These are phyloP conservation scores for Streptanthus diversifolius DNA, from an alignment of 345 rosid species.

Conservation along the genomic window DNA sequence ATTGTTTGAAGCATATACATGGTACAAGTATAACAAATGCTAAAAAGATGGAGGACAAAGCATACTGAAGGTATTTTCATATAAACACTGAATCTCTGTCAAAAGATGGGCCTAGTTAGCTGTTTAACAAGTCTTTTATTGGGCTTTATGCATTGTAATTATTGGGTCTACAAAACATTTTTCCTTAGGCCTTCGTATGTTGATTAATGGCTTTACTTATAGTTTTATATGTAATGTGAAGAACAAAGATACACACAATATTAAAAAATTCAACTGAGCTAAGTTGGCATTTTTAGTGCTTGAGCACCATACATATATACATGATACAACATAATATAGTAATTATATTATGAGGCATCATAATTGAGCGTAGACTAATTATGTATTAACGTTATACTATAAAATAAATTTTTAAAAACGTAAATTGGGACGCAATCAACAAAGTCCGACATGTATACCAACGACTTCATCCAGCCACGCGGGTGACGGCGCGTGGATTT, in stretches of 20 bases:
- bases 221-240: not conserved
- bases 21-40: not conserved
- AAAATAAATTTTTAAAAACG: not conserved
- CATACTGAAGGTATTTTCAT: not conserved
- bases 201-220: not conserved
- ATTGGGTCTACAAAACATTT: not conserved
- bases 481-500: conserved; percentile 21
- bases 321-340: not conserved
- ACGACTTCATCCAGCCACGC: conserved; percentile 29
- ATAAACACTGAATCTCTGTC: not conserved
- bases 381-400: not conserved
- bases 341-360: not conserved
- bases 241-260: not conserved
- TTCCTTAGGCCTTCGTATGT: not conserved
- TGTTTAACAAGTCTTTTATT: not conserved
- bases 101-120: not conserved
- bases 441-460: conserved; percentile 19
- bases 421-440: not conserved
- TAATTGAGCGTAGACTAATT: not conserved
- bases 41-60: not conserved
- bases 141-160: not conserved
- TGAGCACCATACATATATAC: not conserved
- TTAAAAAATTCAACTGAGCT: not conserved
- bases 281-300: not conserved
- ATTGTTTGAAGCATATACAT: not conserved